Percentiles rank a stretch among this genome's conserved stretches.
phyloP scores from a whole-genome alignment of 441 rosid genomes.

The Populus hybrid region DNA sequence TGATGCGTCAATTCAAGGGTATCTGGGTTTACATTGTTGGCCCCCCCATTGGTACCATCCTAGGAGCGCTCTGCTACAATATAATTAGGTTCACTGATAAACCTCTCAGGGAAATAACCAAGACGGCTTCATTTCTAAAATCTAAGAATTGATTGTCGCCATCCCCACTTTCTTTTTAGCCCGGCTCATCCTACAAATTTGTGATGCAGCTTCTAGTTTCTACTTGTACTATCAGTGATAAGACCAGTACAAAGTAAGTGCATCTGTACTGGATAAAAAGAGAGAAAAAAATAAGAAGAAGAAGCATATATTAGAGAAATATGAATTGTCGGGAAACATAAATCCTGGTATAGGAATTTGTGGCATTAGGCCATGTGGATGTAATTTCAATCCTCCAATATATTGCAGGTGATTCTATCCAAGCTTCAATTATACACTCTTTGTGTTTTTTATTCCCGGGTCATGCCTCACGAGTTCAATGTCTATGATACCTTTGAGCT shows the following conservation, averaged over 20 bases:
- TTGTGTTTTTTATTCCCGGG: not conserved
- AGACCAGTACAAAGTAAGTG: not conserved
- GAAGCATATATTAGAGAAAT: no score
- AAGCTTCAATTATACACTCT: not conserved
- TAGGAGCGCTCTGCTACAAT: slow-evolving; percentile 53
- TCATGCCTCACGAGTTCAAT: not conserved
- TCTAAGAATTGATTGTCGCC: not conserved
- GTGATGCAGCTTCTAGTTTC: not conserved
- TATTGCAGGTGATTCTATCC: not conserved
- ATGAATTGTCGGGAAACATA: no score
- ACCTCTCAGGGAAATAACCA: slow-evolving; percentile 41
- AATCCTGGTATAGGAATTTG: no score
- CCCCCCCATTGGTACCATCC: slow-evolving; percentile 48
- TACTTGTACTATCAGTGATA: no score
- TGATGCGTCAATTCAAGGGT: slow-evolving; percentile 43
- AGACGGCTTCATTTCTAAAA: slow-evolving; percentile 10
- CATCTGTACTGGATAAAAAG: not conserved
- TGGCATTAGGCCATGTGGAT: no score
- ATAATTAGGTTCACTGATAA: slow-evolving; percentile 51
- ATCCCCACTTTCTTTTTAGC: not conserved
- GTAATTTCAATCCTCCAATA: no score
- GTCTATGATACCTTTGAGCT: not conserved
- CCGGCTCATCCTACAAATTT: not conserved
- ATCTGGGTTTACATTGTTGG: slow-evolving; percentile 66
- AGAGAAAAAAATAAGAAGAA: no score